A percentile compares a stretch with the other conserved stretches of the same genome.
These are phyloP conservation scores for Jackrogersella minutella DNA, from an alignment of 495 filamentous ascomycete genomes.

Conservation along the genomic window DNA sequence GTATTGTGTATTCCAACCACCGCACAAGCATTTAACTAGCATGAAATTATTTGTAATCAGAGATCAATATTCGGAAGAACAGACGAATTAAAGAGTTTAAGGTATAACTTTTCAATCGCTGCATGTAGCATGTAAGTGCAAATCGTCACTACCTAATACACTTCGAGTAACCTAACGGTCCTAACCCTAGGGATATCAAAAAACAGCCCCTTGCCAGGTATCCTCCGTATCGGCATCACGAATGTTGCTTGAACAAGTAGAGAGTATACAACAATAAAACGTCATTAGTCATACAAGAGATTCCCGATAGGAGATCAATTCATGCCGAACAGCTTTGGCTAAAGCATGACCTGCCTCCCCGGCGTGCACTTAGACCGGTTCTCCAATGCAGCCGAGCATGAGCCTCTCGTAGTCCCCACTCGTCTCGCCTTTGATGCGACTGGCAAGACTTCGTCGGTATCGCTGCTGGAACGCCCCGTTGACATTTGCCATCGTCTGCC, in stretches of 20 bases:
- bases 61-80: not conserved
- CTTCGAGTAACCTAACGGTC: not conserved
- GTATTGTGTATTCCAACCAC: constrained; percentile 12
- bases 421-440: constrained; percentile 79
- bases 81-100: not conserved
- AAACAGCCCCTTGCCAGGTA: not conserved
- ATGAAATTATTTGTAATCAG: not conserved
- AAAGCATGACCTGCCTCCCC: not conserved
- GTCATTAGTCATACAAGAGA: constrained; percentile 1
- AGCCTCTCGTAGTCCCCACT: constrained; percentile 83
- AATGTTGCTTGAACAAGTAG: not conserved
- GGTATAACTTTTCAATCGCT: not conserved
- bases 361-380: constrained; percentile 36
- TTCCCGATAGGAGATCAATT: not conserved
- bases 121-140: not conserved
- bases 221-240: not conserved
- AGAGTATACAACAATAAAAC: not conserved
- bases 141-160: not conserved
- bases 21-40: not conserved
- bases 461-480: constrained; percentile 73
- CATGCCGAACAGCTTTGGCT: not conserved
- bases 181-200: constrained; percentile 1
- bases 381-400: constrained; percentile 65
- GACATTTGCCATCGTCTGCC: constrained; percentile 71
- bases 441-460: constrained; percentile 67